Percentiles rank a stretch among this genome's conserved stretches.
Conservation (phyloP, 257 asterid genomes). For the Datura wrightii region DNA sequence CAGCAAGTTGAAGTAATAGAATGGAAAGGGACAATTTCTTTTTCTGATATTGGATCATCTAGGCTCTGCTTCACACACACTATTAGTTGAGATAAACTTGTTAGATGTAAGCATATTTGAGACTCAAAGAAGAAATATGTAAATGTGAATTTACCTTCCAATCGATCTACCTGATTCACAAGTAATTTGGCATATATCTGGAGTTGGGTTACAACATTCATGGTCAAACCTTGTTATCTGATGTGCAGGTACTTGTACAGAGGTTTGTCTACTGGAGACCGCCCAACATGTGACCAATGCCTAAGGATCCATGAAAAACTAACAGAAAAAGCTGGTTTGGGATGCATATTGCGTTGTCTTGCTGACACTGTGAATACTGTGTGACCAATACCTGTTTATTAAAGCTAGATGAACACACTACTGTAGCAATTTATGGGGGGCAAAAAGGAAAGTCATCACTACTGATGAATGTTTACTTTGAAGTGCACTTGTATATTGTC, state of each 20-base stretch:
- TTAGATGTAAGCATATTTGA: background rate
- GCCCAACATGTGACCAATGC: constrained; percentile 99
- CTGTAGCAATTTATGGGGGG: background rate
- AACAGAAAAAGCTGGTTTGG: constrained; percentile 93
- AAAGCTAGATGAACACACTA: background rate
- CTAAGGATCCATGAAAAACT: constrained; percentile 87
- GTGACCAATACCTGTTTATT: constrained; percentile 37
- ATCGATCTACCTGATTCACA: constrained; percentile 1
- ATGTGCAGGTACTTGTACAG: constrained; percentile 83
- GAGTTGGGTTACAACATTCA: background rate
- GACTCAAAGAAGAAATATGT: background rate
- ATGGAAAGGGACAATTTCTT: background rate
- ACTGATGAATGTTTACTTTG: background rate
- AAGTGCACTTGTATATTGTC: background rate
- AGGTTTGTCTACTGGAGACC: constrained; percentile 96
- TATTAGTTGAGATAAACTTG: background rate
- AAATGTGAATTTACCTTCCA: background rate
- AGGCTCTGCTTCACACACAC: background rate
- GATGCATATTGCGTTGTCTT: constrained; percentile 85
- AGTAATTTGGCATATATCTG: background rate
- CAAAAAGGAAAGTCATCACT: background rate
- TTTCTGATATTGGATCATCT: constrained; percentile 15
- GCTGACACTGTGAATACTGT: constrained; percentile 88
- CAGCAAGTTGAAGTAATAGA: background rate
- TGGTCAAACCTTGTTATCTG: background rate